Conservation (phyloP, 805 yeast genomes). For the Ogataea henricii region DNA sequence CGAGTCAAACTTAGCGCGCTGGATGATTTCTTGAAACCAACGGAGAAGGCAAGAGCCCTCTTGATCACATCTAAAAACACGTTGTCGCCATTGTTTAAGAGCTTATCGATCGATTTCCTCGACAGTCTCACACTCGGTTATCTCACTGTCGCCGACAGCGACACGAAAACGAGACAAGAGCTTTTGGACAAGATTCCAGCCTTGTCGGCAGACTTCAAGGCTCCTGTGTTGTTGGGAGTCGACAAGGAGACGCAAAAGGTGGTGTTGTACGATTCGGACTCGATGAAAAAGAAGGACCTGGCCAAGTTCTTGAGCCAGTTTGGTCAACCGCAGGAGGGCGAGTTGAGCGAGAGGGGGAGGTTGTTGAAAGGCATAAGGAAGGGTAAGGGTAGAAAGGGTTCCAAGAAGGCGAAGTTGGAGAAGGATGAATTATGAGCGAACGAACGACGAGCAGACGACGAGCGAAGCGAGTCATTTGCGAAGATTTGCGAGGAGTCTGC, state of each 20-base stretch:
- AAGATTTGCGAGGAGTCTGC: no score
- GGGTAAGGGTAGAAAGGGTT: no score
- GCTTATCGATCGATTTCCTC: conserved; percentile 71
- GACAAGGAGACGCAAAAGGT: conserved; percentile 23
- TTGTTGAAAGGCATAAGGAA: conserved; percentile 24
- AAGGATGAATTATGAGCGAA: conserved; percentile 25
- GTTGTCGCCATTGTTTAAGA: conserved; percentile 58
- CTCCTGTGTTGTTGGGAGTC: conserved; percentile 30
- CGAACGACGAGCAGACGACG: not conserved
- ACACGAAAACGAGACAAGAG: conserved; percentile 10
- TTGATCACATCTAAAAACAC: conserved; percentile 53
- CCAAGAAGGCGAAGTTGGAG: no score
- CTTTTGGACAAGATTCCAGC: conserved; percentile 21
- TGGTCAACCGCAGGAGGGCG: conserved; percentile 39
- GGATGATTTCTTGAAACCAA: conserved; percentile 28
- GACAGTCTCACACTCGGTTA: conserved; percentile 51
- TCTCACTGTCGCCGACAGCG: conserved; percentile 35
- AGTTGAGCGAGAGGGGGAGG: conserved; percentile 28
- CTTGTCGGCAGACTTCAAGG: conserved; percentile 16
- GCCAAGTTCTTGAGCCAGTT: conserved; percentile 34
- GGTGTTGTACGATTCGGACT: conserved; percentile 31
- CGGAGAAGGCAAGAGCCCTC: conserved; percentile 42
- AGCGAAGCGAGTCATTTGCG: not conserved
- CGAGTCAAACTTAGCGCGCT: conserved; percentile 43
- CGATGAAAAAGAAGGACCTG: conserved; percentile 34